A percentile compares a stretch with the other conserved stretches of the same genome.
These are phyloP conservation scores for Pueraria montana DNA, from an alignment of 306 rosid genomes.

Conservation along the genomic window DNA sequence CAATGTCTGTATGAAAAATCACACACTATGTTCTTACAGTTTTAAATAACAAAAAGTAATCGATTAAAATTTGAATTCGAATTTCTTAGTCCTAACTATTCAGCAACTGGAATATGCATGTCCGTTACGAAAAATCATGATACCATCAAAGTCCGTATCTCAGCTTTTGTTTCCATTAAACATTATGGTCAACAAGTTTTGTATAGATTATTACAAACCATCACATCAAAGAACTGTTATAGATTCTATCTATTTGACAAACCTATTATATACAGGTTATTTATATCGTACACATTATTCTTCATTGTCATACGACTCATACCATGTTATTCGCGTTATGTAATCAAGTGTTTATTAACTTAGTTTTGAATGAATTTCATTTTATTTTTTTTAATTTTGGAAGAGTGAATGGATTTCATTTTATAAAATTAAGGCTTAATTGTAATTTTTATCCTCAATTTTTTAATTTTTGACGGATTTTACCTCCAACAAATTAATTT, in stretches of 20 bases:
- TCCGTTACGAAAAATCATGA: neutral
- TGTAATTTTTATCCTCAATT: too few species aligned
- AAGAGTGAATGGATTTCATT: neutral
- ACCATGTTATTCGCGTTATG: neutral
- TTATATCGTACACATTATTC: neutral
- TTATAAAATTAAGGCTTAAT: neutral
- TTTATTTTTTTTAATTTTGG: too few species aligned
- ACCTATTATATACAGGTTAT: neutral
- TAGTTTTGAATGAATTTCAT: neutral
- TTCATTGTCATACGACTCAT: neutral
- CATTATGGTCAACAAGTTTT: constrained; percentile 1
- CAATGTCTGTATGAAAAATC: neutral
- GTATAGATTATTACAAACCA: constrained; percentile 28
- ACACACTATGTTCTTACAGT: neutral
- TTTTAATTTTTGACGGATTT: too few species aligned
- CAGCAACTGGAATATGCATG: neutral
- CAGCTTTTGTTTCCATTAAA: neutral
- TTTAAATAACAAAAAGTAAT: too few species aligned
- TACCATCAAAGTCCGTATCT: neutral
- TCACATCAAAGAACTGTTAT: constrained; percentile 37
- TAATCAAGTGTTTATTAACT: neutral
- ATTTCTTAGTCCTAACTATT: constrained; percentile 1
- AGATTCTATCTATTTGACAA: constrained; percentile 30
- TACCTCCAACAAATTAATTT: too few species aligned
- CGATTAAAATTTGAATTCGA: neutral